Percentiles rank a stretch among this genome's conserved stretches.
phyloP scores from a whole-genome alignment of 768 basidiomycete genomes.

The Leucocoprinus leucothites region DNA sequence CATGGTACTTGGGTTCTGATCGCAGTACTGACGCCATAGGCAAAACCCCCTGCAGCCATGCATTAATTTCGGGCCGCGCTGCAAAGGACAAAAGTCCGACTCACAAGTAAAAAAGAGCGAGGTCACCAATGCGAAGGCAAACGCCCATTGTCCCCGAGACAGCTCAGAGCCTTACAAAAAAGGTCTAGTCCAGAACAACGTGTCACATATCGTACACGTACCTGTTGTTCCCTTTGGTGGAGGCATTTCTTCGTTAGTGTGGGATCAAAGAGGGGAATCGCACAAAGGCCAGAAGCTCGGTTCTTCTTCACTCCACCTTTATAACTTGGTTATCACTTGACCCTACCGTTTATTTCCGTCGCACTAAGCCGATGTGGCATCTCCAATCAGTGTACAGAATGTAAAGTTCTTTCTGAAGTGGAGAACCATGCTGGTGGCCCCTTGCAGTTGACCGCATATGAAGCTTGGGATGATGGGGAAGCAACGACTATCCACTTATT shows the following conservation, averaged over 20 bases:
- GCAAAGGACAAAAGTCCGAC: conserved; percentile 15
- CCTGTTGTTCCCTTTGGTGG: conserved; percentile 40
- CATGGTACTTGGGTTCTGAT: neutral
- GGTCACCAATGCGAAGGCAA: conserved; percentile 67
- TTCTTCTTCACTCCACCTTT: conserved; percentile 1
- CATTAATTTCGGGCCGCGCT: neutral
- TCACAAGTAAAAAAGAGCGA: conserved; percentile 73
- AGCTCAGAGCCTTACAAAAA: conserved; percentile 36
- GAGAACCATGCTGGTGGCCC: neutral
- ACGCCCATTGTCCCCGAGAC: conserved; percentile 43
- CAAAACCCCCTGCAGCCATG: conserved; percentile 53
- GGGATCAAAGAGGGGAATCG: neutral
- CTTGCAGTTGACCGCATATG: neutral
- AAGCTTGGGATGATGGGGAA: conserved; percentile 3
- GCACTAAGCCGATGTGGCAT: neutral
- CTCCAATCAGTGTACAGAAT: conserved; percentile 2
- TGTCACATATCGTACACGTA: conserved; percentile 14
- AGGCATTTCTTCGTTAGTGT: conserved; percentile 19
- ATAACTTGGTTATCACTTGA: conserved; percentile 5
- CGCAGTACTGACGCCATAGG: conserved; percentile 50
- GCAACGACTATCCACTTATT: neutral
- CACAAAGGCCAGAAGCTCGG: neutral
- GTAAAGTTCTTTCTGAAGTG: neutral
- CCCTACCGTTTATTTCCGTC: conserved; percentile 3
- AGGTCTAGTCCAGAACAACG: neutral